Conservation (phyloP, 805 yeast genomes). For the Saccharomycopsis sp. region DNA sequence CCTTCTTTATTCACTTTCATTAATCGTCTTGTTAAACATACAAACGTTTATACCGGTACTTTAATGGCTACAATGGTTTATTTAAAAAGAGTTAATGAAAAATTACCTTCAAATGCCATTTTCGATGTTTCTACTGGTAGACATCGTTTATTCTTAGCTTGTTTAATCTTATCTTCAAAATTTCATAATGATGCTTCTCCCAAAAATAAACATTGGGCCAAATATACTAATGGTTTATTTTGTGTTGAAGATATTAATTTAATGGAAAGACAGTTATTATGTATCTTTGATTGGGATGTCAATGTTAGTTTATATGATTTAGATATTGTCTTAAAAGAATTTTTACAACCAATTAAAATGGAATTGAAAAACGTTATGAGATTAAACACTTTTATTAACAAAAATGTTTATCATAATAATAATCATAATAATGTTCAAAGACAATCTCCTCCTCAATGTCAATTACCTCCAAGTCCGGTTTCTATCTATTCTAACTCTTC, state of each 20-base stretch:
- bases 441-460: background rate
- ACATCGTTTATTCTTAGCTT: conserved; percentile 85
- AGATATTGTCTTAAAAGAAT: conserved; percentile 57
- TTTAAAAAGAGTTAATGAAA: conserved; percentile 61
- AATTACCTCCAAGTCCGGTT: background rate
- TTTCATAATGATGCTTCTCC: conserved; percentile 90
- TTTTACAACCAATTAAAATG: conserved; percentile 61
- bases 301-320: conserved; percentile 63
- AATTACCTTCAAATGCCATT: conserved; percentile 77
- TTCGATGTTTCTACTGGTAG: conserved; percentile 85
- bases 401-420: background rate
- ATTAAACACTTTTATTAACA: conserved; percentile 7
- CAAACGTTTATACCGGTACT: conserved; percentile 92
- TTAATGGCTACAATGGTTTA: conserved; percentile 88
- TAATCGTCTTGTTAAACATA: conserved; percentile 56
- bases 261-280: conserved; percentile 81
- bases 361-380: conserved; percentile 16
- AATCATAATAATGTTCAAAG: background rate
- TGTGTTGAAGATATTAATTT: conserved; percentile 73
- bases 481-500: background rate
- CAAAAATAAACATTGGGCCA: conserved; percentile 91
- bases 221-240: conserved; percentile 80
- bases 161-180: conserved; percentile 87
- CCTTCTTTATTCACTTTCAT: conserved; percentile 57
- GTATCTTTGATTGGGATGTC: conserved; percentile 78